phyloP scores from a whole-genome alignment of 805 yeast species.

The Ogataea paraovalis region DNA sequence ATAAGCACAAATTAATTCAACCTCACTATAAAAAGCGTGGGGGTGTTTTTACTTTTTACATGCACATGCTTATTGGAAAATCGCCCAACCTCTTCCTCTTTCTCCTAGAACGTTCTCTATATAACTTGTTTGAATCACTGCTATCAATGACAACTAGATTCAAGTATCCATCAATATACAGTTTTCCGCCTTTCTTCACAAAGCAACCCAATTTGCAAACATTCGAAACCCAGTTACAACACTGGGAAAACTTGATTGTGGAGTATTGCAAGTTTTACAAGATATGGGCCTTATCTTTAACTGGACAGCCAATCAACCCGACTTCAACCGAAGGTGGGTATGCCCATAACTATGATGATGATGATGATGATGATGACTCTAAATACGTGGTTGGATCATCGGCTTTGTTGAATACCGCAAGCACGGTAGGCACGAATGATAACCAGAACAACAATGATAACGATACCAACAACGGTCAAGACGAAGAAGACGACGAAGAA shows the following conservation, averaged over 20 bases:
- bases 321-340: slow-evolving; percentile 20
- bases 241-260: slow-evolving; percentile 69
- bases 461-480: slow-evolving; percentile 19
- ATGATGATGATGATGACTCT: slow-evolving; percentile 5
- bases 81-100: too few relatives aligned
- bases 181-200: slow-evolving; percentile 91
- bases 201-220: slow-evolving; percentile 81
- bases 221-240: slow-evolving; percentile 68
- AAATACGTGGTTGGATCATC: too few relatives aligned
- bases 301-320: slow-evolving; percentile 28
- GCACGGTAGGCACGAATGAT: neutral
- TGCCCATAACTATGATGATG: neutral
- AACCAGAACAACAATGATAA: neutral
- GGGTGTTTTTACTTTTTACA: neutral
- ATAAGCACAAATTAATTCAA: too few relatives aligned
- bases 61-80: too few relatives aligned
- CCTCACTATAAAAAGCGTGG: neutral
- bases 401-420: too few relatives aligned
- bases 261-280: slow-evolving; percentile 54
- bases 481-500: slow-evolving; percentile 9
- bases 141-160: slow-evolving; percentile 11
- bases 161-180: slow-evolving; percentile 50
- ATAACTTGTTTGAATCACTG: too few relatives aligned
- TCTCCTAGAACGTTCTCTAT: too few relatives aligned
- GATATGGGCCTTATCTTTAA: slow-evolving; percentile 49